phyloP scores from a whole-genome alignment of 768 basidiomycete species.

The Kwoniella sp. region DNA sequence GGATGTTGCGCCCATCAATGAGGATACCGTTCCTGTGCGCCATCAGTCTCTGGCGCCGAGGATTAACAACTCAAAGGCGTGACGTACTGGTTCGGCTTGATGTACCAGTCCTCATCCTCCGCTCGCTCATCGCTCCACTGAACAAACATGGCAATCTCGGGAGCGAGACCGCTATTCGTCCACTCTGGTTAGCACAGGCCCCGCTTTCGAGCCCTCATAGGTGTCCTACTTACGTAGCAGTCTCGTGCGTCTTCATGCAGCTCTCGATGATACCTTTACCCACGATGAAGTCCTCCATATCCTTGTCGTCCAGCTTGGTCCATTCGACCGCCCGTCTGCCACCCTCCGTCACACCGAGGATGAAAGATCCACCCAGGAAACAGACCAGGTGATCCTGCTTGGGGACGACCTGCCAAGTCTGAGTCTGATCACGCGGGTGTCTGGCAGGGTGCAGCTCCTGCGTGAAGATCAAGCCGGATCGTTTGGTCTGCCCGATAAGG shows the following conservation, averaged over 20 bases:
- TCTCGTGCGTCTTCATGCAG: constrained; percentile 68
- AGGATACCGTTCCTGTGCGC: constrained; percentile 27
- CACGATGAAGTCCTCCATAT: constrained; percentile 72
- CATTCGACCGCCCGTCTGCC: constrained; percentile 42
- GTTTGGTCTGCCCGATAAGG: constrained; percentile 64
- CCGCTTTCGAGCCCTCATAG: too few relatives aligned
- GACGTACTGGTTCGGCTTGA: constrained; percentile 56
- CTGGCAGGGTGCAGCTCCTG: constrained; percentile 70
- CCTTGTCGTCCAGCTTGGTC: constrained; percentile 61
- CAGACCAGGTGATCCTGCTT: constrained; percentile 97
- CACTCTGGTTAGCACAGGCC: too few relatives aligned
- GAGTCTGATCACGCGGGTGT: constrained; percentile 21
- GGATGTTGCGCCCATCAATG: constrained; percentile 88
- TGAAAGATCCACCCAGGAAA: constrained; percentile 85
- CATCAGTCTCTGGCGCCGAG: too few relatives aligned
- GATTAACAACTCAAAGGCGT: background rate
- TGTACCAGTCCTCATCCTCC: constrained; percentile 76
- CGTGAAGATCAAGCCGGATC: constrained; percentile 66
- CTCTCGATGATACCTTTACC: constrained; percentile 79
- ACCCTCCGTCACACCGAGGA: constrained; percentile 72
- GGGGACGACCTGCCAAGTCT: constrained; percentile 65
- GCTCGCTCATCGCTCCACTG: constrained; percentile 50
- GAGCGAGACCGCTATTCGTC: constrained; percentile 82
- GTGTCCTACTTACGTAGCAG: constrained; percentile 73
- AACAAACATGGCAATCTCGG: constrained; percentile 84